These are phyloP conservation scores for Adiantum capillusveneris DNA, from an alignment of 75 land plant genomes.

Conservation along the genomic window DNA sequence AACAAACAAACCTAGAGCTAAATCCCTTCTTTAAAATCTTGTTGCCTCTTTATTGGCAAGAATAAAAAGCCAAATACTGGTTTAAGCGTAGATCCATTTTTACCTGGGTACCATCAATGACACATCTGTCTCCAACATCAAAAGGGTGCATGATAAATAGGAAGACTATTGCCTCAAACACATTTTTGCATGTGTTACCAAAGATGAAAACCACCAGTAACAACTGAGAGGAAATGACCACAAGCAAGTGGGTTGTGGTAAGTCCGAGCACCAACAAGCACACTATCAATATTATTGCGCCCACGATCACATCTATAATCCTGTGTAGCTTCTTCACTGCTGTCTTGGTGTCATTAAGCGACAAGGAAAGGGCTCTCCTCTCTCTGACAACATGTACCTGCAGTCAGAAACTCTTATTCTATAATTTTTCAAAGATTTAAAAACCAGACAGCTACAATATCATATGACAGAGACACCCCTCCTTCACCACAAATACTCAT, in stretches of 20 bases:
- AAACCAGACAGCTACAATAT: too few relatives aligned
- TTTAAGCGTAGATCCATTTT: too few relatives aligned
- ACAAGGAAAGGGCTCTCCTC: constrained; percentile 13
- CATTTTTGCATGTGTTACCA: constrained; percentile 22
- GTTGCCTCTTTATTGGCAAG: too few relatives aligned
- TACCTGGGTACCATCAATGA: constrained; percentile 27
- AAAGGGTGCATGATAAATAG: constrained; percentile 31
- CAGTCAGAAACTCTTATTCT: too few relatives aligned
- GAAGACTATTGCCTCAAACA: constrained; percentile 27
- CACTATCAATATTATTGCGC: constrained; percentile 16
- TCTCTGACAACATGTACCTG: constrained; percentile 13
- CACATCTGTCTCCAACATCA: constrained; percentile 32
- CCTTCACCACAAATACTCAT: not conserved
- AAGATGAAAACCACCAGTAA: constrained; percentile 19
- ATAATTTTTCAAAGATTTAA: too few relatives aligned
- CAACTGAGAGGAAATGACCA: constrained; percentile 11
- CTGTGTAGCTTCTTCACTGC: constrained; percentile 18
- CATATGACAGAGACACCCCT: too few relatives aligned
- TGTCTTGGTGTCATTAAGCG: constrained; percentile 16
- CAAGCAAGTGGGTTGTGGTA: constrained; percentile 22
- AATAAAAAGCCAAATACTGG: too few relatives aligned
- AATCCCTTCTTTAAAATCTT: too few relatives aligned
- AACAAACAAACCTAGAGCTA: too few relatives aligned
- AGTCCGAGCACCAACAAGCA: constrained; percentile 20
- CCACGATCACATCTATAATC: constrained; percentile 10